A percentile compares a stretch with the other conserved stretches of the same genome.
Evolutionary conservation across 2,329 filamentous ascomycete species (phyloP).

Genomic region (Fusarium poae): DNA sequence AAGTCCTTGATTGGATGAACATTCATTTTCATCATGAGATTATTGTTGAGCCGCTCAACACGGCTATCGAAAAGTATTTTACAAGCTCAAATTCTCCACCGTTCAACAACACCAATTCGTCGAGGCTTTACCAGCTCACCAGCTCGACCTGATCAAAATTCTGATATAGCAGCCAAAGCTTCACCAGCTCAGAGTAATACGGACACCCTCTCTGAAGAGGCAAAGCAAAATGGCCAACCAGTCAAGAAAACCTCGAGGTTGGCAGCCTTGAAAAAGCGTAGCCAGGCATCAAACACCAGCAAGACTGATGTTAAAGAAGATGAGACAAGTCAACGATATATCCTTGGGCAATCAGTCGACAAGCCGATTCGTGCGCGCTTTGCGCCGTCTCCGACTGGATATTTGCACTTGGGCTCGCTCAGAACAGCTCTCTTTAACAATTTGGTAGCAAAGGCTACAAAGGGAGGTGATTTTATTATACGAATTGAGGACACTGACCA

Average conservation of each 20-base stretch:
- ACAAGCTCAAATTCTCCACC: slow-evolving; percentile 2
- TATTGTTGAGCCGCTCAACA: slow-evolving; percentile 27
- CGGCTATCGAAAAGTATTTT: slow-evolving; percentile 24
- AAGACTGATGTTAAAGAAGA: slow-evolving; percentile 1
- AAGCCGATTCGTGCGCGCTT: slow-evolving; percentile 73
- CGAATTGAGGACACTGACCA: slow-evolving; percentile 96
- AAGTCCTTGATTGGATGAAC: slow-evolving; percentile 36
- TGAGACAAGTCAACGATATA: slow-evolving; percentile 42
- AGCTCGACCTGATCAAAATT: slow-evolving; percentile 26
- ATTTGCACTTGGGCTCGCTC: slow-evolving; percentile 90
- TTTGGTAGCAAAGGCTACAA: slow-evolving; percentile 84
- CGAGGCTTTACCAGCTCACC: slow-evolving; percentile 35
- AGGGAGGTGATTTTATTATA: slow-evolving; percentile 86
- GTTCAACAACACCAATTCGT: slow-evolving; percentile 7
- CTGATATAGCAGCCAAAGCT: not conserved
- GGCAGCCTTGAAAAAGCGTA: slow-evolving; percentile 45
- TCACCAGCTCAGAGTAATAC: not conserved
- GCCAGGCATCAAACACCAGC: not conserved
- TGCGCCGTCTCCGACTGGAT: slow-evolving; percentile 94
- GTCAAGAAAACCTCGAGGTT: slow-evolving; percentile 38
- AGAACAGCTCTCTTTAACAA: slow-evolving; percentile 97
- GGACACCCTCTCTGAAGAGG: not conserved
- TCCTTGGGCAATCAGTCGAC: slow-evolving; percentile 67
- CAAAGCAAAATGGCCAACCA: not conserved
- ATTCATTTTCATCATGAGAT: slow-evolving; percentile 39